Evolutionary conservation across 306 rosid genomes (phyloP).

Genomic region (Prosopis cineraria): DNA sequence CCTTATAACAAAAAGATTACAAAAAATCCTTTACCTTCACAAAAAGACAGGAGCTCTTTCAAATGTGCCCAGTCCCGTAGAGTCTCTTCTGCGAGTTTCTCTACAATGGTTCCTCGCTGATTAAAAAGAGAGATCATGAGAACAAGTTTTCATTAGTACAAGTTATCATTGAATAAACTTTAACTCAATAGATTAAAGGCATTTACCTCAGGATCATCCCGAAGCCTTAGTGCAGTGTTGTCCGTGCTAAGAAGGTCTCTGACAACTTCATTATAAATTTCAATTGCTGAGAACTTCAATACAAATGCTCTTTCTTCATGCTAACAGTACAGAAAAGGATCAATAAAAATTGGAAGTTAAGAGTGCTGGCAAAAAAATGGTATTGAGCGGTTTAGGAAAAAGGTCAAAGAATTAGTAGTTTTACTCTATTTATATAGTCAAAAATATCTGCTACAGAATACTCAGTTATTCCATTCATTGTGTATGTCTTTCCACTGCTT

Average conservation of each 20-base stretch:
- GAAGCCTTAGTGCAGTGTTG: constrained; percentile 72
- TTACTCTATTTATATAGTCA: constrained; percentile 72
- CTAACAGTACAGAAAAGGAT: constrained; percentile 43
- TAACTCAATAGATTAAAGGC: constrained; percentile 11
- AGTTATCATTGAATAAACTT: background rate
- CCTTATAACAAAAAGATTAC: constrained; percentile 21
- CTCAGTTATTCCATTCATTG: constrained; percentile 89
- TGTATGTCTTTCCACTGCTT: constrained; percentile 94
- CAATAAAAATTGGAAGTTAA: constrained; percentile 16
- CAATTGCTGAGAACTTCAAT: constrained; percentile 86
- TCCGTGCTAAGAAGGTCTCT: constrained; percentile 86
- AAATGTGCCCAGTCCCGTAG: constrained; percentile 82
- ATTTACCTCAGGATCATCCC: constrained; percentile 91
- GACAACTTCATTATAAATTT: constrained; percentile 85
- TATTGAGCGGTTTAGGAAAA: constrained; percentile 7
- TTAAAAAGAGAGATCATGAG: constrained; percentile 27
- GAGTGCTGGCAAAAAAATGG: constrained; percentile 3
- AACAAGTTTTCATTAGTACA: background rate
- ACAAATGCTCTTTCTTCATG: constrained; percentile 93
- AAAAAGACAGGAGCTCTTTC: constrained; percentile 76
- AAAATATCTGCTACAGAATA: constrained; percentile 82
- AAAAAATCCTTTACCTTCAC: constrained; percentile 67
- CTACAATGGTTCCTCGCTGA: constrained; percentile 77
- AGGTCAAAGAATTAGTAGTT: background rate
- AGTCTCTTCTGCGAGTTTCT: constrained; percentile 81